phyloP scores from a whole-genome alignment of 1,139 yeast species.

The Yamadazyma sp. region DNA sequence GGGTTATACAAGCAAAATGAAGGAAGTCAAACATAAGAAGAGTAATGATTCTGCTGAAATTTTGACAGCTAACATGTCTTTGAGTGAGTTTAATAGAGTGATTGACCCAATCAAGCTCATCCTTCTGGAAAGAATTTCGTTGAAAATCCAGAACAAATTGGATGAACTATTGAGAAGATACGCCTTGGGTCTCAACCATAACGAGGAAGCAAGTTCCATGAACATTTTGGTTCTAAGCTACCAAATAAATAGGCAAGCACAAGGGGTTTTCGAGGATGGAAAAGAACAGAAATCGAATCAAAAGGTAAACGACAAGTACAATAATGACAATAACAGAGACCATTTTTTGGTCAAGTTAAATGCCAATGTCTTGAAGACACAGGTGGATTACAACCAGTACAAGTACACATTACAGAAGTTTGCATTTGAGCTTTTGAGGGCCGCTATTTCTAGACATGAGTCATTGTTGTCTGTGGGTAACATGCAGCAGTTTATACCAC shows the following conservation, averaged over 20 bases:
- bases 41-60: constrained; percentile 88
- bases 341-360: constrained; percentile 72
- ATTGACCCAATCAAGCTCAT: constrained; percentile 71
- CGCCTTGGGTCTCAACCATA: constrained; percentile 74
- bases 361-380: constrained; percentile 56
- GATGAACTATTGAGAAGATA: constrained; percentile 78
- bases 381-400: constrained; percentile 50
- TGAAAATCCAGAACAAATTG: constrained; percentile 70
- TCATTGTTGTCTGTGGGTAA: constrained; percentile 59
- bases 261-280: constrained; percentile 22
- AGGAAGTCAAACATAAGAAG: constrained; percentile 86
- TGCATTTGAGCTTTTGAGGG: constrained; percentile 73
- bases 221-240: constrained; percentile 71
- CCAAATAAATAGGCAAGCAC: constrained; percentile 65
- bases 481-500: constrained; percentile 73
- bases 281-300: constrained; percentile 10
- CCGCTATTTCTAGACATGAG: constrained; percentile 63
- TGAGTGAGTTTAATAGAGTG: constrained; percentile 58
- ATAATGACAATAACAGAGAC: constrained; percentile 33
- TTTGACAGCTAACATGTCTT: constrained; percentile 63
- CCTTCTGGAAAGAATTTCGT: constrained; percentile 62
- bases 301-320: constrained; percentile 15
- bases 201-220: constrained; percentile 57
- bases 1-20: constrained; percentile 82
- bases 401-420: constrained; percentile 68